Base-by-base conservation (phyloP, 2,329 filamentous ascomycete genomes). In the Phialophora verrucosa region DNA sequence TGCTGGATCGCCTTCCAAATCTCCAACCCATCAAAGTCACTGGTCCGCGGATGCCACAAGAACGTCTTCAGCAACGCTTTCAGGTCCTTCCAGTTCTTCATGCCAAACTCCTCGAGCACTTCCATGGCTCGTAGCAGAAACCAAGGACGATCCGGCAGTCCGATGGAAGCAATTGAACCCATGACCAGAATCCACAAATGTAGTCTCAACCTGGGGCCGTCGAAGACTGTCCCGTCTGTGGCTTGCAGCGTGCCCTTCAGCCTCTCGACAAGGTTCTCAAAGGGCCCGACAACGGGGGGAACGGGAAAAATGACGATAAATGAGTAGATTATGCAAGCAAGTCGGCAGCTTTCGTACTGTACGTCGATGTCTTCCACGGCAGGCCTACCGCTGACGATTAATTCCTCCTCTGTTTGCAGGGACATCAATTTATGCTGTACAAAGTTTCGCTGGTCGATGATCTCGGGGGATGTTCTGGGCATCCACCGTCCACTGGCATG, bases 271-370 rank as follows among this genome's bases (percentile, higher is more conserved):
- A 80, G 69, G 17, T 57, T 65, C 1, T 69, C 63, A 8, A 79
- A 74, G 0, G 77, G 78, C 0, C 76, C 74, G 25, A 75, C 77
- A 32, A 76, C 74, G 1, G 74, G 74, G 2, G 78, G 78, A 0
- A 80, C 70, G 6, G 78, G 78, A 65, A 79, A 78, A 44, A 79
- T 69, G 4, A 80, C 75, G 10, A 78, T 74, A 29, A 79, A 75
- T 54, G 75, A 74, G 68, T 76, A 80, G 7, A 78, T 71, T 5
- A 78, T 69, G 4, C 72, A 74, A 1, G 77, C 74, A 4, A 80
- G 70, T 17, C 78, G 77, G 57, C 73, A 65, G 5, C 47, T 44
- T 38, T 66, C 64, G 55, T 67, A 77, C 11, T 74, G 66, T 56
- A 77, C 75, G 57, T 79, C 78, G 35, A 55, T 44, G 14, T 73